Evolutionary conservation across 2,329 filamentous ascomycete species (phyloP).

Genomic region (Apiospora phragmitis): DNA sequence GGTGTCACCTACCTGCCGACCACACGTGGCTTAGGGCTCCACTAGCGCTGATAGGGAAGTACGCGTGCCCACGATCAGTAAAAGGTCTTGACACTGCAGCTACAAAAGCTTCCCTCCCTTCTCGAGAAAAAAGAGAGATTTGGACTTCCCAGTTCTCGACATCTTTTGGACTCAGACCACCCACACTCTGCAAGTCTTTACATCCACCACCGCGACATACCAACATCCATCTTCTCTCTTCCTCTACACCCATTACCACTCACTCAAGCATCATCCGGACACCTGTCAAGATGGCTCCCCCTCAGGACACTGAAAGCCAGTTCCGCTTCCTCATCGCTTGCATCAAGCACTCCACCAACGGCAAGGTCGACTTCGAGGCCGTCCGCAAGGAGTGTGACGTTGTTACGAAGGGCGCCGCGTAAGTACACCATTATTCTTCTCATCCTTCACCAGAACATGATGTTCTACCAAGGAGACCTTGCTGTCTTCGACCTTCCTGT

Average conservation of each 20-base stretch:
- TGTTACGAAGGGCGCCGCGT: constrained; percentile 69
- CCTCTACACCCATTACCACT: not conserved
- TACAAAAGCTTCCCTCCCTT: not conserved
- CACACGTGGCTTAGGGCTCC: not conserved
- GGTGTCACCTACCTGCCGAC: not conserved
- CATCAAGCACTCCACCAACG: constrained; percentile 60
- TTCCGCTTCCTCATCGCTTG: constrained; percentile 68
- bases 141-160: too few relatives aligned
- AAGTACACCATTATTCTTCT: constrained; percentile 38
- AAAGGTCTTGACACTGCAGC: not conserved
- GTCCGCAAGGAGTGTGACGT: constrained; percentile 67
- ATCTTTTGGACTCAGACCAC: too few relatives aligned
- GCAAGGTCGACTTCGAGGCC: constrained; percentile 63
- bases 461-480: not conserved
- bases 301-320: constrained; percentile 53
- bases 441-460: not conserved
- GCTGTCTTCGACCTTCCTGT: not conserved
- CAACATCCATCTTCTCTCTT: not conserved
- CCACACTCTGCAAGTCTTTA: not conserved
- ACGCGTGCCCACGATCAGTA: not conserved
- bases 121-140: not conserved
- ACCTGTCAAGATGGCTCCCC: constrained; percentile 35
- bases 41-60: not conserved
- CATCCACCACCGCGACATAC: not conserved
- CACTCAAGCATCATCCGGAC: not conserved